Evolutionary conservation across 73 alveolate genomes (phyloP), one percentile per base, ranked within the genome.

Genomic region (Paramecium biaurelia): DNA sequence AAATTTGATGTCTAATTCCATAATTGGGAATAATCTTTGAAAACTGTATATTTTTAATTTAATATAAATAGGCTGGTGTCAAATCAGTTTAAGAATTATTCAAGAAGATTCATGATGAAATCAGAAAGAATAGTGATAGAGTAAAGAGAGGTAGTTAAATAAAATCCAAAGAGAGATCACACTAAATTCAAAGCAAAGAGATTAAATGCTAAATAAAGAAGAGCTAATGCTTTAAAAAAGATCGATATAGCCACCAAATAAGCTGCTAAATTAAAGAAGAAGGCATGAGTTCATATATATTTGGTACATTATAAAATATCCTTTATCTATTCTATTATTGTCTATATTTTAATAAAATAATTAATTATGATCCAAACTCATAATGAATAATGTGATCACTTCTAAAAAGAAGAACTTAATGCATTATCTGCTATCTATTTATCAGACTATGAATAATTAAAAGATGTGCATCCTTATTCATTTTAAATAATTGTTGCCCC

Each of bases 31-130:
- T 94, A 96, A 86, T 89, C 96, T 93, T 93, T 97, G 92, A 92
- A 92, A 49, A 95, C 92, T 68, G 95, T 95, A 72, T 35, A 12
- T 20, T 79, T 0, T 34, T 4, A 72, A 4, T 15, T 20, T 45
- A 4, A 79, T 42, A 2, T 43, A 14, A 42, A 20, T 76, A 67
- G 76, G 90, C 93, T 88, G 95, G 95, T 63, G 96, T 89, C 57
- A 97, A 96, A 86, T 86, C 96, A 86, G 94, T 98, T 24, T 99
- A 97, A 94, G 98, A 95, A 70, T 97, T 97, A 87, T 97, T 95
- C 98, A 98, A 96, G 94, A 98, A 96, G 92, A 98, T 97, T 59
- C 99, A 97, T 95, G 98, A 96, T 35, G 99, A 96, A 72, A 98
- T 98, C 92, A 98, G 99, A 93, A 97, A 97, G 96, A 95, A 95